Evolutionary conservation across 2,329 filamentous ascomycete species (phyloP).

Genomic region (Diaporthe velutina): DNA sequence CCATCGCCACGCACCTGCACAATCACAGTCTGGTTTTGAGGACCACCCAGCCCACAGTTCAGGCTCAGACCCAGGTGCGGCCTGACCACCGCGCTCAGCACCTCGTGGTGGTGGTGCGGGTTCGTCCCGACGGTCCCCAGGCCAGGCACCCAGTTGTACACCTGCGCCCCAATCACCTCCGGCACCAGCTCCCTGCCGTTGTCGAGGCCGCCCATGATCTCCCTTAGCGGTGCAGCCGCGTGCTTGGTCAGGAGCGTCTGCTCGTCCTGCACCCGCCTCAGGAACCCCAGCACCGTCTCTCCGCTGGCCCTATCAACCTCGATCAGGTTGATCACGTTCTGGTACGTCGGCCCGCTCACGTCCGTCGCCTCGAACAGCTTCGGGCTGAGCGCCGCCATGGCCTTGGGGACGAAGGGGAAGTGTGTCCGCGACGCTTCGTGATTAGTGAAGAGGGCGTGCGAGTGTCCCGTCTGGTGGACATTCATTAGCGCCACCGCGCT

Average conservation of each 20-base stretch:
- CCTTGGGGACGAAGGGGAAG: slow-evolving; percentile 39
- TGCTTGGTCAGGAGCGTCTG: slow-evolving; percentile 38
- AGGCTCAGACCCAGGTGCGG: slow-evolving; percentile 31
- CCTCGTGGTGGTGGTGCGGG: slow-evolving; percentile 33
- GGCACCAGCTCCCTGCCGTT: slow-evolving; percentile 10
- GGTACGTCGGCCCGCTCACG: slow-evolving; percentile 40
- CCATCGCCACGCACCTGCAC: slow-evolving; percentile 36
- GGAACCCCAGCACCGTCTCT: slow-evolving; percentile 36
- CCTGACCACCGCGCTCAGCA: slow-evolving; percentile 33
- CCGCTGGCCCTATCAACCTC: background rate
- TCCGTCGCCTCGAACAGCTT: slow-evolving; percentile 39
- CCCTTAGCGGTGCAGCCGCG: slow-evolving; percentile 36
- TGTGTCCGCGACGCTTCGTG: slow-evolving; percentile 39
- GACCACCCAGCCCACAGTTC: slow-evolving; percentile 30
- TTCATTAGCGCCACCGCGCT: slow-evolving; percentile 40
- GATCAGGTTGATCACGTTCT: slow-evolving; percentile 40
- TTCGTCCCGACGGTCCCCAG: slow-evolving; percentile 38
- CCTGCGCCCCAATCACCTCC: slow-evolving; percentile 34
- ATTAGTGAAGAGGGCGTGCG: slow-evolving; percentile 42
- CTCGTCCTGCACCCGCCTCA: slow-evolving; percentile 38
- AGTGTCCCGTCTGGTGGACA: slow-evolving; percentile 39
- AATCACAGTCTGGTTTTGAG: slow-evolving; percentile 28
- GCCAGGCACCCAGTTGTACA: slow-evolving; percentile 41
- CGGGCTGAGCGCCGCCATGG: slow-evolving; percentile 33
- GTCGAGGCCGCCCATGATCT: slow-evolving; percentile 36